Conservation (phyloP, 345 rosid species). For the Excoecaria cochinchinensis region DNA sequence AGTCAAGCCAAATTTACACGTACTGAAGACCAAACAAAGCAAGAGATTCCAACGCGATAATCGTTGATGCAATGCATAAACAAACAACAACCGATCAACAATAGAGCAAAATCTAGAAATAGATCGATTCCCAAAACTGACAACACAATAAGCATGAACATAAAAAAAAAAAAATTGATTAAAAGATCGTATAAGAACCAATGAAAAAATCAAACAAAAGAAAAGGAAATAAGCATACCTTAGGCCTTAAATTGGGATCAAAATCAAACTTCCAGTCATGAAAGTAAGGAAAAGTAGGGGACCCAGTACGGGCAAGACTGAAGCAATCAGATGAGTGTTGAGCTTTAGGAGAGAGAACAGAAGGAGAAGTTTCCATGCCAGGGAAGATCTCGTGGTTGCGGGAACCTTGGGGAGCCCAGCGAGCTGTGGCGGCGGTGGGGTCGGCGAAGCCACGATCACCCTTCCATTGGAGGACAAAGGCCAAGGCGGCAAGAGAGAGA, state of each 20-base stretch:
- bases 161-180: neutral
- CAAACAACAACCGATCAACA: neutral
- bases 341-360: constrained; percentile 55
- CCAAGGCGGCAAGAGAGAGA: constrained; percentile 80
- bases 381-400: constrained; percentile 70
- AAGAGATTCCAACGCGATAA: neutral
- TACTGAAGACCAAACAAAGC: neutral
- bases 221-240: constrained; percentile 33
- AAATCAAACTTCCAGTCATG: constrained; percentile 71
- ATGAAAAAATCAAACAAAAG: neutral
- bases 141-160: neutral
- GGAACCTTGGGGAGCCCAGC: constrained; percentile 68
- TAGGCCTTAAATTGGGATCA: constrained; percentile 59
- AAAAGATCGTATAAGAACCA: neutral
- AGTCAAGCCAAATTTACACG: neutral
- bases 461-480: constrained; percentile 90
- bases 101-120: neutral
- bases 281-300: constrained; percentile 81
- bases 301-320: constrained; percentile 55
- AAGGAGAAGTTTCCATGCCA: constrained; percentile 75
- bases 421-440: constrained; percentile 48
- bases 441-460: constrained; percentile 62
- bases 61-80: neutral
- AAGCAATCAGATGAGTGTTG: constrained; percentile 55
- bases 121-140: constrained; percentile 15